phyloP scores from a whole-genome alignment of 805 yeast genomes.

The Zygoascus tannicola region DNA sequence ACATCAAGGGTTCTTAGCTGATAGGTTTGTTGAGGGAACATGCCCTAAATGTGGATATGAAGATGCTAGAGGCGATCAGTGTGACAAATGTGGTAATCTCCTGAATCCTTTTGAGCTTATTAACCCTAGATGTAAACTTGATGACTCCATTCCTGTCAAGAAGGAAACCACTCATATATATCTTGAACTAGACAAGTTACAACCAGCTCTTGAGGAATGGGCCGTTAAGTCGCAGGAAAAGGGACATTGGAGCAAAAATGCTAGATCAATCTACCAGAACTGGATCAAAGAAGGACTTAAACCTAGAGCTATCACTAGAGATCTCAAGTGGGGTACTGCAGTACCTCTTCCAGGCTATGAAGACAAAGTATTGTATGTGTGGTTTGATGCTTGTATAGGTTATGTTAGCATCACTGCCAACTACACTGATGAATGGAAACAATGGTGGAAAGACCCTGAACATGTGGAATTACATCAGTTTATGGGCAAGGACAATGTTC shows the following conservation, averaged over 20 bases:
- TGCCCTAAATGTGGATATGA: conserved; percentile 93
- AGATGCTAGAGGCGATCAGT: conserved; percentile 99
- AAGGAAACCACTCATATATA: conserved; percentile 79
- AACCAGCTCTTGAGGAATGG: conserved; percentile 69
- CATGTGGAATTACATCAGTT: conserved; percentile 84
- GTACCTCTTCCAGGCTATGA: conserved; percentile 83
- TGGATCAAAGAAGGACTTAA: conserved; percentile 92
- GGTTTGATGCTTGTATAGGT: conserved; percentile 99
- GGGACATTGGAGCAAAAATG: conserved; percentile 89
- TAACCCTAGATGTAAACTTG: conserved; percentile 92
- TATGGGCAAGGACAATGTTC: conserved; percentile 99
- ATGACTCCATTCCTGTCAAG: conserved; percentile 70
- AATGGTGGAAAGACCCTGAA: conserved; percentile 96
- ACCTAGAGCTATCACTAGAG: conserved; percentile 96
- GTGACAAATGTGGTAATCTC: conserved; percentile 90
- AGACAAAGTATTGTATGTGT: conserved; percentile 89
- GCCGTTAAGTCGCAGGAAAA: conserved; percentile 51
- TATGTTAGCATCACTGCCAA: conserved; percentile 93
- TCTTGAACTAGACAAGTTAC: conserved; percentile 73
- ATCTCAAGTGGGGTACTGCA: conserved; percentile 96
- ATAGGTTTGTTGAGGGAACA: conserved; percentile 92
- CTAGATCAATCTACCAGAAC: conserved; percentile 76
- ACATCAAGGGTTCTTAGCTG: conserved; percentile 89
- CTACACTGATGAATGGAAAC: conserved; percentile 70
- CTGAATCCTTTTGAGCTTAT: conserved; percentile 89